Evolutionary conservation across 1,284 basidiomycete species (phyloP), one percentile per base, ranked within the genome.

Genomic region (Tilletia indica): DNA sequence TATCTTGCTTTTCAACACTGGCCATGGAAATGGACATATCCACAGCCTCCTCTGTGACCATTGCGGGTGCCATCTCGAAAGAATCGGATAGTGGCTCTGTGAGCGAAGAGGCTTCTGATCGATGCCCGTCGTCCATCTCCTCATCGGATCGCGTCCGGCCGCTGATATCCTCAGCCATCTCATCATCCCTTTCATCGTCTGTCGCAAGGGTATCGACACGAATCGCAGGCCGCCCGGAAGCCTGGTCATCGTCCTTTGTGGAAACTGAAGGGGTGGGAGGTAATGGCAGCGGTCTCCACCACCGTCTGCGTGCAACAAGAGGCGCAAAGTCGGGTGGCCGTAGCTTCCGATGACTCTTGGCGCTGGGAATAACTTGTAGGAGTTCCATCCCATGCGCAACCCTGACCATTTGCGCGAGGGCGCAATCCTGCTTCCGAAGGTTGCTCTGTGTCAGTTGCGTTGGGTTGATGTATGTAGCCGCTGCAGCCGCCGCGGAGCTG

Each of bases 321-420:
- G 82, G 82, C 14, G 73, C 64, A n/a, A 83, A 77, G 67, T 76
- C 76, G 14, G 82, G 79, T 25, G 76, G 72, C 63, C 76, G 78
- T 16, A 75, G 51, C 71, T 76, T 77, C 31, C 78, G 73, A 56
- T 78, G 75, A 14, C 68, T 72, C 49, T 72, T 72, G 49, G 74
- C 77, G 49, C 74, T 73, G 4, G 76, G 75, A 68, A 77, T 77
- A 45, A 82, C 79, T 67, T 81, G 81, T 63, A 82, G 73, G 31
- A 83, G 74, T 16, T 77, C 73, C 82, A 83, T 83, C 38, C 82
- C 82, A 68, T 82, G 79, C 9, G 80, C 77, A 0, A 83, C 73
- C 5, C 81, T 76, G n/a, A 83, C 73, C 82, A 83, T 83, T 72
- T 83, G 82, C 12, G 77, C 79, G 19, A 83, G 76, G n/a, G 82